Conservation (phyloP, 1,284 basidiomycete genomes). For the Boletellus sp. region DNA sequence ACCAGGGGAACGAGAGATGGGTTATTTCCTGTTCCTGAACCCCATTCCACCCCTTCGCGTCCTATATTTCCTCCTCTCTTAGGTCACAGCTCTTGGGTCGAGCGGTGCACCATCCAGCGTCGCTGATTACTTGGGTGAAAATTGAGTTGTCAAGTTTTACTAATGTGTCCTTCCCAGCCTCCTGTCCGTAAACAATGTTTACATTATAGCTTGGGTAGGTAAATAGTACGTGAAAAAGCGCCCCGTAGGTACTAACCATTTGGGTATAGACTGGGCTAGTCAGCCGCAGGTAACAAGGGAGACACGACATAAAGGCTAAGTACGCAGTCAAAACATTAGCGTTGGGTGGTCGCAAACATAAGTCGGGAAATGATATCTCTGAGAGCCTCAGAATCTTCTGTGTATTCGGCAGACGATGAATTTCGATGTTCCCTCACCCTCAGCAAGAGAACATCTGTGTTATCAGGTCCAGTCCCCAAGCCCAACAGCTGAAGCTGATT, state of each 20-base stretch:
- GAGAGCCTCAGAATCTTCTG: slow-evolving; percentile 17
- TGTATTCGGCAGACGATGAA: slow-evolving; percentile 10
- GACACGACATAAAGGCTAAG: not conserved
- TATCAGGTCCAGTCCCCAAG: slow-evolving; percentile 2
- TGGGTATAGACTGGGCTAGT: not conserved
- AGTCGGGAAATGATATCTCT: slow-evolving; percentile 12
- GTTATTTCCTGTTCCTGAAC: slow-evolving; percentile 1
- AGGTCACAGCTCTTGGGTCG: slow-evolving; percentile 1
- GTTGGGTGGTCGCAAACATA: not conserved
- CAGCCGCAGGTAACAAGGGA: not conserved
- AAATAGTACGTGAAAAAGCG: not conserved
- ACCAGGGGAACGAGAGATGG: slow-evolving; percentile 6
- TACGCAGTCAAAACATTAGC: not conserved
- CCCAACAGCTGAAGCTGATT: slow-evolving; percentile 11
- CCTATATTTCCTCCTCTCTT: not conserved
- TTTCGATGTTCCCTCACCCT: slow-evolving; percentile 15
- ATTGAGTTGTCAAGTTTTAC: slow-evolving; percentile 13
- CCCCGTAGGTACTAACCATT: not conserved
- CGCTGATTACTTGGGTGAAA: slow-evolving; percentile 10
- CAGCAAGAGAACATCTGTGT: slow-evolving; percentile 4
- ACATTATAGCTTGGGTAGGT: not conserved
- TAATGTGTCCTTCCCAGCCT: slow-evolving; percentile 22
- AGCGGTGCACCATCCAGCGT: slow-evolving; percentile 12
- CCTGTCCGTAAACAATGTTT: slow-evolving; percentile 7
- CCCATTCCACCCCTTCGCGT: slow-evolving; percentile 17